Conservation (phyloP, 257 asterid genomes). For the Echium plantagineum region DNA sequence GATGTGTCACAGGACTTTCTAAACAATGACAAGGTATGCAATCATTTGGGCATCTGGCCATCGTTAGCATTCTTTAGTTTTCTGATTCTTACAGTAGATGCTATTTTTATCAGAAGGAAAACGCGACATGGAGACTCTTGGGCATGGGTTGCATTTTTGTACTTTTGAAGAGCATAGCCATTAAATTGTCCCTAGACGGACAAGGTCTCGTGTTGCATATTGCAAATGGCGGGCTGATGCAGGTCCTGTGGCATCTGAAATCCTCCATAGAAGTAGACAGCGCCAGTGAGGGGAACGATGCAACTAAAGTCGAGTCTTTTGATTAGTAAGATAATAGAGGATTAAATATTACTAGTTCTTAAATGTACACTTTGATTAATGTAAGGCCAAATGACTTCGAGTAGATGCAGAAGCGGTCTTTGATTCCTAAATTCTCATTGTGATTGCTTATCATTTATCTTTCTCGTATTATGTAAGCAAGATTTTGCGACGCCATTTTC, state of each 20-base stretch:
- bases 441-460: no score
- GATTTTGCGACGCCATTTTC: not conserved
- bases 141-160: conserved; percentile 36
- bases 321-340: not conserved
- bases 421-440: not conserved
- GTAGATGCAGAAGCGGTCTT: not conserved
- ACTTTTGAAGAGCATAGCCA: conserved; percentile 28
- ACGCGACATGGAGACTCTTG: conserved; percentile 21
- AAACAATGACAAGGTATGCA: conserved; percentile 29
- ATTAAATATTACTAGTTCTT: not conserved
- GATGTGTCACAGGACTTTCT: conserved; percentile 34
- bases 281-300: conserved; percentile 9
- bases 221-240: conserved; percentile 64
- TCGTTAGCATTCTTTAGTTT: not conserved
- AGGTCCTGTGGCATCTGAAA: conserved; percentile 24
- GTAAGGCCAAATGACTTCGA: no score
- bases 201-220: conserved; percentile 32
- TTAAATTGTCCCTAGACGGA: conserved; percentile 15
- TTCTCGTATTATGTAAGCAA: no score
- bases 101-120: conserved; percentile 30
- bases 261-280: conserved; percentile 15
- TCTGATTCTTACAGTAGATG: not conserved
- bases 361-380: no score
- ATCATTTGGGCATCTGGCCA: not conserved
- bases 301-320: conserved; percentile 3